Evolutionary conservation across 176 grass and related monocot species (phyloP), one percentile per base, ranked within the genome.

Genomic region (Tillandsia leiboldiana): DNA sequence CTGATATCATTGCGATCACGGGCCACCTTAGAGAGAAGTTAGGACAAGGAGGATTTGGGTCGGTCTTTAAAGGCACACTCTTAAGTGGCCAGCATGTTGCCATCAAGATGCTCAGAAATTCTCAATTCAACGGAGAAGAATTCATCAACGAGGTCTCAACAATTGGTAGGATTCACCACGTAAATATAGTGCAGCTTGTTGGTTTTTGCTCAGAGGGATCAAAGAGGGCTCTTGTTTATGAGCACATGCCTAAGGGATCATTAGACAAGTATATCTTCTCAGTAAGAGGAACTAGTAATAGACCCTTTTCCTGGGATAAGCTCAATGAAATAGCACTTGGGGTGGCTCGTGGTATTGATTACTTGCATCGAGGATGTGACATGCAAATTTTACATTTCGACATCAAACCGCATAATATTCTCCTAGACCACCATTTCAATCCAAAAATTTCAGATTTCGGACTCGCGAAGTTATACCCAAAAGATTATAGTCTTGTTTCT

Each of bases 371-470:
- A 0, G 80, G 88, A 0, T 91, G 88, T 3, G 71, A 91, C 0
- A 84, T 84, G 80, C 84, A 91, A 42, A 91, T 87, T 18, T 2
- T 91, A 1, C 88, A 91, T 67, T 91, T 91, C 15, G 88, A 87
- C 72, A 24, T 73, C 79, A 47, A 70, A 51, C 29, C 64, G 10
- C 67, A 70, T 5, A 70, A 28, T 18, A 70, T 52, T 50, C 67
- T 70, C 20, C 49, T 14, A 9, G 70, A 49, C 3, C 70, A 48
- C 10, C 4, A 56, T 12, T 72, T 72, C 70, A 59, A 24, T 3
- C 52, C 26, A 3, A 59, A 72, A 28, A 11, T 72, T 47, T 59
- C 70, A 1, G 70, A 72, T 42, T 59, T 72, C 8, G 70, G 70
- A 22, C 51, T 72, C 0, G 70, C 70, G 48, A 72, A 59, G 12